Evolutionary conservation across 2,329 filamentous ascomycete genomes (phyloP).

Genomic region (Xylariaceae sp.): DNA sequence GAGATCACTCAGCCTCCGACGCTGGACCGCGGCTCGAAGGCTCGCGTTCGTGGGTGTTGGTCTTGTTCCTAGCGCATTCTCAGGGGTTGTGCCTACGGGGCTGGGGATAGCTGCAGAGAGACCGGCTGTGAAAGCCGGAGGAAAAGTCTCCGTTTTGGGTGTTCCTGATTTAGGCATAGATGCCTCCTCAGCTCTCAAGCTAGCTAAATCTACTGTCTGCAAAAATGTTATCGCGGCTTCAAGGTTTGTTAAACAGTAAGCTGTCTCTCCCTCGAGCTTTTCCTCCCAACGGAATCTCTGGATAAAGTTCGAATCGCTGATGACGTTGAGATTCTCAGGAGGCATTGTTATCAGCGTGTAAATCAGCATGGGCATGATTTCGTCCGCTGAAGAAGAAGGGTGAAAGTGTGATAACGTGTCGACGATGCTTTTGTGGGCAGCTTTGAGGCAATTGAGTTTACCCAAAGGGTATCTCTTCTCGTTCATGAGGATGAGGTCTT

Average conservation of each 20-base stretch:
- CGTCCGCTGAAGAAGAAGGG: constrained; percentile 88
- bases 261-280: constrained; percentile 91
- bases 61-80: constrained; percentile 42
- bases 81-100: constrained; percentile 43
- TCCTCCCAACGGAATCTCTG: constrained; percentile 86
- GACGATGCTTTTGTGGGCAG: constrained; percentile 91
- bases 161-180: constrained; percentile 67
- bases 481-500: constrained; percentile 81
- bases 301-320: constrained; percentile 95
- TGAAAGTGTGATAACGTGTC: constrained; percentile 76
- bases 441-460: constrained; percentile 87
- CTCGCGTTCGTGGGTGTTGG: constrained; percentile 48
- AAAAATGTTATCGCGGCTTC: constrained; percentile 95
- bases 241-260: constrained; percentile 94
- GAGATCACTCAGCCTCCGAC: constrained; percentile 81
- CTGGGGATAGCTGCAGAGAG: constrained; percentile 44
- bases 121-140: constrained; percentile 60
- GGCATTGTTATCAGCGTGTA: constrained; percentile 93
- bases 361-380: constrained; percentile 95
- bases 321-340: constrained; percentile 83
- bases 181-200: constrained; percentile 79
- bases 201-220: constrained; percentile 93
- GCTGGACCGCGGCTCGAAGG: constrained; percentile 54
- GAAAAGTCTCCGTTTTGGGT: constrained; percentile 61
- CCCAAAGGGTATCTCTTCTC: constrained; percentile 86